Base-by-base conservation (phyloP, 306 rosid species). In the Citrullus mucosospermus region DNA sequence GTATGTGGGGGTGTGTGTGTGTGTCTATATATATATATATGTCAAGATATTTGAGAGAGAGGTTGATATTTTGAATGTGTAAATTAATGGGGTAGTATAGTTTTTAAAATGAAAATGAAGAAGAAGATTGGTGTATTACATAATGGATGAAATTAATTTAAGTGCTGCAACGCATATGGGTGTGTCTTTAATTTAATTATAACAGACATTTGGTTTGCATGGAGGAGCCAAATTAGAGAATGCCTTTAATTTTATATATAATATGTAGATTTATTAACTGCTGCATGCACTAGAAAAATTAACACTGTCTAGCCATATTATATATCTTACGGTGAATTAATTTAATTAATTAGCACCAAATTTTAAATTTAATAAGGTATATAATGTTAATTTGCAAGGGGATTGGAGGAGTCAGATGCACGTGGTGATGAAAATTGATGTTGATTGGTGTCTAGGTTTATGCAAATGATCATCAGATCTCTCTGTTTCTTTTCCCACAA, bases 361-460 rank as follows among this genome's bases (percentile, higher is more conserved):
- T 1, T 20, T 20, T 20, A 8, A n/a, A 56, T 6, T n/a, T 56
- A 53, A 44, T 44, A 43, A 43, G 39, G 39, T 36, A 36, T 36
- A 5, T 54, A 55, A 18, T 55, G 32, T 30, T 61, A 61, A 28
- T 67, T 38, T 17, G 50, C 1, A n/a, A 39, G 53, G 74, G 74
- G 74, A 67, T 39, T 67, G 74, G 74, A 39, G 8, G 10, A 41
- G 53, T 67, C 14, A 39, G 74, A 67, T 59, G 70, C 80, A 77
- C 43, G 15, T 58, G 60, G 74, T 18, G 8, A n/a, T 67, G 30
- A 32, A 68, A 14, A 68, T 32, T 44, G 48, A 9, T 22, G 68
- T 34, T 22, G 67, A 18, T 43, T 76, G 51, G 6, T 76, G n/a
- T 76, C 46, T 61, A 60, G 80, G 74, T 67, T 60, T 44, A 44